Evolutionary conservation across 2,329 filamentous ascomycete genomes (phyloP).

Genomic region (Phaeosphaeria sp.): DNA sequence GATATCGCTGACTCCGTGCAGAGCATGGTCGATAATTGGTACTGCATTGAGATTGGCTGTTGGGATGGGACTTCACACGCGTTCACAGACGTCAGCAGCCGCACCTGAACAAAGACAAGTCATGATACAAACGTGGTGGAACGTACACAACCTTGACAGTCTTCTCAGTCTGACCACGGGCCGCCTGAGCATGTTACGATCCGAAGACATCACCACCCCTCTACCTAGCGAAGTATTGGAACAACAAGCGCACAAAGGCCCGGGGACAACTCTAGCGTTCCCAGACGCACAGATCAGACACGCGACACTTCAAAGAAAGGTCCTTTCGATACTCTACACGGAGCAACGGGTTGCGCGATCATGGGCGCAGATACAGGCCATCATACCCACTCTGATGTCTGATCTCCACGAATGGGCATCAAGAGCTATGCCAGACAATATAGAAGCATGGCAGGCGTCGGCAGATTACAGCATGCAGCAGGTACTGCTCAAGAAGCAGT

Average conservation of each 20-base stretch:
- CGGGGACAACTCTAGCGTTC: not conserved
- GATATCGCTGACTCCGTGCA: conserved; percentile 21
- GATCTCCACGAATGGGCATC: conserved; percentile 36
- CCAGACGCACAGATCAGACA: conserved; percentile 10
- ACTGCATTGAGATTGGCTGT: conserved; percentile 41
- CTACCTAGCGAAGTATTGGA: conserved; percentile 17
- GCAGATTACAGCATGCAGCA: conserved; percentile 13
- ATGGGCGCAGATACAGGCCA: conserved; percentile 40
- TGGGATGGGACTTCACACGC: conserved; percentile 42
- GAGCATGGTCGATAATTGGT: conserved; percentile 43
- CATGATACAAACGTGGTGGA: conserved; percentile 46
- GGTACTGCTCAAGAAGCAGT: conserved; percentile 32
- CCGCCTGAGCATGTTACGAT: conserved; percentile 39
- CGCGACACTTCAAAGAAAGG: conserved; percentile 9
- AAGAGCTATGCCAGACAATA: conserved; percentile 14
- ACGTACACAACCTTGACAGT: conserved; percentile 41
- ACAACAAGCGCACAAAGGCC: not conserved
- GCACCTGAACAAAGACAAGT: conserved; percentile 31
- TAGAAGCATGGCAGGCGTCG: not conserved
- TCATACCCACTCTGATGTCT: conserved; percentile 28
- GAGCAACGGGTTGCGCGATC: conserved; percentile 28
- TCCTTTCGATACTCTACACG: conserved; percentile 36
- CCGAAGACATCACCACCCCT: conserved; percentile 33
- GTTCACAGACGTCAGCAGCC: conserved; percentile 27
- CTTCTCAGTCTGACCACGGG: conserved; percentile 44